Conservation (phyloP, 2,329 filamentous ascomycete genomes). For the Malbranchea cinnamomea region DNA sequence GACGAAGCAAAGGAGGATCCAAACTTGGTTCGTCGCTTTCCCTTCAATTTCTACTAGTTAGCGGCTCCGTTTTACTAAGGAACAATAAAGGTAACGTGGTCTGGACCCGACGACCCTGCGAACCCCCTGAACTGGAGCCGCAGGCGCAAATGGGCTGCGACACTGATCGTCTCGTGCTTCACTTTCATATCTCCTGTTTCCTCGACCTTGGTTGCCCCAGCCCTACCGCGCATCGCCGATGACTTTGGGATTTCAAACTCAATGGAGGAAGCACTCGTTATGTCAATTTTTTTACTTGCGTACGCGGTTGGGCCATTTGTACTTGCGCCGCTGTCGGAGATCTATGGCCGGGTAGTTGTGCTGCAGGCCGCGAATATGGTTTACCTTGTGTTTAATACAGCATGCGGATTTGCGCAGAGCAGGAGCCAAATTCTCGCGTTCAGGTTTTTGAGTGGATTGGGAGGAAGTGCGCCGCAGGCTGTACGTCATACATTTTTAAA, state of each 20-base stretch:
- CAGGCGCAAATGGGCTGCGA: constrained; percentile 42
- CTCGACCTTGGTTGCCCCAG: constrained; percentile 44
- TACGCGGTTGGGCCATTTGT: constrained; percentile 39
- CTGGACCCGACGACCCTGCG: constrained; percentile 35
- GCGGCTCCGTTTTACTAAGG: too few species aligned
- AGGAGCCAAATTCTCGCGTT: constrained; percentile 42
- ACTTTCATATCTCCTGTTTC: constrained; percentile 50
- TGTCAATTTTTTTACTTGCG: constrained; percentile 42
- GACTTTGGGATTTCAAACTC: constrained; percentile 38
- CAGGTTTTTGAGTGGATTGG: constrained; percentile 43
- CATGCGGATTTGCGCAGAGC: constrained; percentile 40
- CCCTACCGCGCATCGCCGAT: constrained; percentile 35
- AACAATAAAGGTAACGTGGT: constrained; percentile 30
- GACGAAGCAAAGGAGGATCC: constrained; percentile 6
- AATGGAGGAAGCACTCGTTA: constrained; percentile 31
- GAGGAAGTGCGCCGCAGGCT: constrained; percentile 41
- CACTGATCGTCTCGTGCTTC: constrained; percentile 41
- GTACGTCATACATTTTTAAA: constrained; percentile 16
- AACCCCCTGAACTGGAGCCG: constrained; percentile 41
- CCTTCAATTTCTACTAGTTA: too few species aligned
- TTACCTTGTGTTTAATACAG: constrained; percentile 44
- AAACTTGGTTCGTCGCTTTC: constrained; percentile 3
- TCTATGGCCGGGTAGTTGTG: constrained; percentile 40
- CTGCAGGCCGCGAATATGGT: constrained; percentile 41
- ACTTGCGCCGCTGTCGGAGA: constrained; percentile 39